Evolutionary conservation across 148 eudicot genomes (phyloP).

Genomic region (Rhododendron vialii): DNA sequence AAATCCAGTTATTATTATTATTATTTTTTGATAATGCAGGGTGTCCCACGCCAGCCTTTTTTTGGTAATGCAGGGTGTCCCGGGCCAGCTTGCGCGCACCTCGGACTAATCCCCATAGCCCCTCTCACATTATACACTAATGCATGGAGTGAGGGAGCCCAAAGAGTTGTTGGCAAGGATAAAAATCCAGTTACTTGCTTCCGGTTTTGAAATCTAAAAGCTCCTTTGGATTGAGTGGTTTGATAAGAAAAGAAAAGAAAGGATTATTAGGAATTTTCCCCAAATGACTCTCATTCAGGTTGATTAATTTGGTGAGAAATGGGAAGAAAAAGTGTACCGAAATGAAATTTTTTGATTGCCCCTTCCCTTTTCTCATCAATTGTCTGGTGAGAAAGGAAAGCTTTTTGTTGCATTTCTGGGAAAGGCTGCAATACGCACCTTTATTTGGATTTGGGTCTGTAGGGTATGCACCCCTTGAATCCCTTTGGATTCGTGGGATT

Average conservation of each 20-base stretch:
- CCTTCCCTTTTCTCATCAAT: background rate
- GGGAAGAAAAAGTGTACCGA: background rate
- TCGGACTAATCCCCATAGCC: background rate
- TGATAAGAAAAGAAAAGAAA: too few species aligned
- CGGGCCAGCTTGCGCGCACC: background rate
- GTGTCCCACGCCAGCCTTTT: background rate
- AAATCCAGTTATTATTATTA: background rate
- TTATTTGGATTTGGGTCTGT: background rate
- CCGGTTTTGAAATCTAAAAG: background rate
- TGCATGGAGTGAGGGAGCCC: background rate
- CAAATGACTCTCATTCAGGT: background rate
- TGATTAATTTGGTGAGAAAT: background rate
- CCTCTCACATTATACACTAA: background rate
- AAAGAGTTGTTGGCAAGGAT: background rate
- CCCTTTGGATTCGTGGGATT: too few species aligned
- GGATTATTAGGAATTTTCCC: background rate
- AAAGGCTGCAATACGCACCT: background rate
- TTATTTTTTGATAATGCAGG: background rate
- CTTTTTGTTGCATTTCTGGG: background rate
- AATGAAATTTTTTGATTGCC: background rate
- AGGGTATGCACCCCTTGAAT: background rate
- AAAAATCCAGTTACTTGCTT: background rate
- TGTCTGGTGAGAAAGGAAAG: background rate
- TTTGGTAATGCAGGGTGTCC: background rate
- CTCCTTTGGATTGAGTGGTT: too few species aligned